phyloP scores from a whole-genome alignment of 1,139 yeast species.

The Kodamaea derodonti region DNA sequence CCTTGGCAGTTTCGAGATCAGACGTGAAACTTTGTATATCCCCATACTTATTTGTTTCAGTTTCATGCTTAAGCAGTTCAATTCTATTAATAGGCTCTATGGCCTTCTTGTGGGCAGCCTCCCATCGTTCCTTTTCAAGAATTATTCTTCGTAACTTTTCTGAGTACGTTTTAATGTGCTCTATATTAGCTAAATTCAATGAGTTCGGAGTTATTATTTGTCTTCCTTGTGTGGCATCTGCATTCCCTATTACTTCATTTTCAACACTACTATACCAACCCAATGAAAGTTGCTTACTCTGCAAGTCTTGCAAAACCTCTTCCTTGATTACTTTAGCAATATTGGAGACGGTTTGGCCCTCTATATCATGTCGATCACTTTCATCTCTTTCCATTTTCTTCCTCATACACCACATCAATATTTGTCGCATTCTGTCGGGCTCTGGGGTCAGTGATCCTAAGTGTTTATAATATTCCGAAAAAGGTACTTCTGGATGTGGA shows the following conservation, averaged over 20 bases:
- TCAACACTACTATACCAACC: conserved; percentile 56
- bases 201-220: conserved; percentile 18
- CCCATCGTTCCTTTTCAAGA: conserved; percentile 51
- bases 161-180: conserved; percentile 17
- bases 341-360: conserved; percentile 40
- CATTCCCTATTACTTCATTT: conserved; percentile 2
- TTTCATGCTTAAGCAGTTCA: conserved; percentile 4
- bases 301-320: conserved; percentile 56
- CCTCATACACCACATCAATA: conserved; percentile 66
- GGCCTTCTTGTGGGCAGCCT: conserved; percentile 23
- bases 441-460: conserved; percentile 62
- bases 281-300: conserved; percentile 54
- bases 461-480: conserved; percentile 57
- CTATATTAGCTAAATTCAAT: conserved; percentile 11
- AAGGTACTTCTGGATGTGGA: conserved; percentile 63
- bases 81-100: conserved; percentile 15
- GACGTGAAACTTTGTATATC: conserved; percentile 3
- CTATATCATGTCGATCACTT: conserved; percentile 20
- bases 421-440: conserved; percentile 68
- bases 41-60: conserved; percentile 3
- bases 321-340: conserved; percentile 66
- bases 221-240: conserved; percentile 17
- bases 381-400: conserved; percentile 43
- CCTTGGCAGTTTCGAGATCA: conserved; percentile 3
- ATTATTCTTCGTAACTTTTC: conserved; percentile 41